Base-by-base conservation (phyloP, 371 early-diverging fungal species). In the Rhizopus sp. region DNA sequence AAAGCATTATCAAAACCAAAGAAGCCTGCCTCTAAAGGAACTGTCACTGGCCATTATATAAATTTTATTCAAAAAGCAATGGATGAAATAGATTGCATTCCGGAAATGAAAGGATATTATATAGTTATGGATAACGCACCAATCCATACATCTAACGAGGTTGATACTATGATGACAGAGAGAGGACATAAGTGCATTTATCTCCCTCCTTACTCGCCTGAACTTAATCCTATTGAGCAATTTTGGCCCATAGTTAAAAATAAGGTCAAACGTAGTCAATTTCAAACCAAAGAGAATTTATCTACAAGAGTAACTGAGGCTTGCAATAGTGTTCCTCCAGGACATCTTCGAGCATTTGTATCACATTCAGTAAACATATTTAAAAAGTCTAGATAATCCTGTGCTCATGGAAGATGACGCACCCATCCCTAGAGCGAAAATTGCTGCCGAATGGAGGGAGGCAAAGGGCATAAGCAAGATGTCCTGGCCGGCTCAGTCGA, bases 401-500 rank as follows among this genome's bases (percentile, higher is more conserved):
- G n/a, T n/a, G n/a, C n/a, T n/a, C n/a, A n/a, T n/a, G n/a, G n/a
- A n/a, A n/a, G n/a, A n/a, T n/a, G n/a, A n/a, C n/a, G n/a, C n/a
- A n/a, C n/a, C n/a, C n/a, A n/a, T n/a, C n/a, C n/a, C n/a, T n/a
- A 23, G 23, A 23, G 23, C 23, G 23, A 23, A 23, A 23, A 23
- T 23, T 23, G 23, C 23, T 2, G 23, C 23, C 0, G 23, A 23
- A 23, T 23, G 23, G 23, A 23, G 23, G 23, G 2, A 23, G 2
- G 23, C 23, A 23, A 23, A 23, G 23, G 2, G 2, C 2, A 23
- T 23, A 23, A n/a, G n/a, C n/a, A 23, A 23, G 23, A 23, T 23
- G 23, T 23, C 23, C 7, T 72, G 67, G 72, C 70, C 71, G 30
- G 53, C 71, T 4, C 68, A 72, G 46, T 72, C 70, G 4, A 63